phyloP scores from a whole-genome alignment of 257 asterid genomes.

The Orobanche coerulescens region DNA sequence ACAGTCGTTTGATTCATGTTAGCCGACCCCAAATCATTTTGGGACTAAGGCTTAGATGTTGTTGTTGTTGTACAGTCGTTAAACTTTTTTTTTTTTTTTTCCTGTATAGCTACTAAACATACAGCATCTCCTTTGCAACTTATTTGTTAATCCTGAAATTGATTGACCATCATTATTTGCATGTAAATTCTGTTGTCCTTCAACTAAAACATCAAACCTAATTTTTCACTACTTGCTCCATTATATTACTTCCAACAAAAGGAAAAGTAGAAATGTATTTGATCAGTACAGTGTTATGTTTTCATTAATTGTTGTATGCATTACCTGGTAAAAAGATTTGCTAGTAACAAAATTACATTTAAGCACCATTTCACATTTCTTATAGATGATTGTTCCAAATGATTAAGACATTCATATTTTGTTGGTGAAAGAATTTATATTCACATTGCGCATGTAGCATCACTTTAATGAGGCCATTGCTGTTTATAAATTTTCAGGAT shows the following conservation, averaged over 20 bases:
- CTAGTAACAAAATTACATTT: background rate
- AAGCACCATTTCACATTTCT: background rate
- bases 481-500: constrained; percentile 46
- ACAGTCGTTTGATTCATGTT: no score
- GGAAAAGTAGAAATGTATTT: background rate
- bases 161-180: background rate
- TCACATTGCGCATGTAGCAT: background rate
- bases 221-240: background rate
- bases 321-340: background rate
- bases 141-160: background rate
- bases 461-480: constrained; percentile 12
- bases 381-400: constrained; percentile 4
- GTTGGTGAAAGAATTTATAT: constrained; percentile 5
- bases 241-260: background rate
- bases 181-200: background rate
- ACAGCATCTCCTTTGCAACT: background rate
- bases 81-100: background rate
- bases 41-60: no score
- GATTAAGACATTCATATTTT: background rate
- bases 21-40: no score
- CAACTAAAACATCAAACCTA: background rate
- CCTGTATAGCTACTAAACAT: background rate
- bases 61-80: no score
- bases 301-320: background rate
- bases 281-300: background rate